Conservation (phyloP, 192 early-diverging fungal genomes). For the Coemansia reversa region DNA sequence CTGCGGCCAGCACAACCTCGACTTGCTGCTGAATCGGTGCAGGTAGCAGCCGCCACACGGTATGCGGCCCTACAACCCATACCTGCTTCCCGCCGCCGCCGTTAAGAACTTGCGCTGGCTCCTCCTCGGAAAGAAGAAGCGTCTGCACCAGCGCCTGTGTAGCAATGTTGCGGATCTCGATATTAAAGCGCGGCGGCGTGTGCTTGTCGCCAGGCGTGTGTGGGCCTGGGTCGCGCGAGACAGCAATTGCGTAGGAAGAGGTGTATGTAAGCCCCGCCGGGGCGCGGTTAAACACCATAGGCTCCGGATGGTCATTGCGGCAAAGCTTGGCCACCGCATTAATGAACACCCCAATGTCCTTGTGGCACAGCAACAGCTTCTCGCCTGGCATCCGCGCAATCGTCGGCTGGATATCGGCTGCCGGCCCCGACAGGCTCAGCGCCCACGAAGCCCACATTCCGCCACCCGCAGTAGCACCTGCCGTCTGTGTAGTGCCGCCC, state of each 20-base stretch:
- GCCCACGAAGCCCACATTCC: conserved; percentile 55
- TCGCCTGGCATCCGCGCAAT: conserved; percentile 54
- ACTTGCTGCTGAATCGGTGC: conserved; percentile 57
- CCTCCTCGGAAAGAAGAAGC: conserved; percentile 64
- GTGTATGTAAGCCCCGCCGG: conserved; percentile 50
- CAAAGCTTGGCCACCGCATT: conserved; percentile 52
- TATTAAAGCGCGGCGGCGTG: conserved; percentile 33
- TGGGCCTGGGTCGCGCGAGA: conserved; percentile 15
- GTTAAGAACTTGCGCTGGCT: conserved; percentile 50
- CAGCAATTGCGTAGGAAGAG: conserved; percentile 45
- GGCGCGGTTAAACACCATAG: conserved; percentile 40
- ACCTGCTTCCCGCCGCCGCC: conserved; percentile 72
- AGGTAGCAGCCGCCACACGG: conserved; percentile 73
- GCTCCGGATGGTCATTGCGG: conserved; percentile 41
- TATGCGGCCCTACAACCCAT: conserved; percentile 64
- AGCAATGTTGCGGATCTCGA: conserved; percentile 86
- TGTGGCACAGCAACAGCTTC: conserved; percentile 50
- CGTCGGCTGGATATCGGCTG: conserved; percentile 32
- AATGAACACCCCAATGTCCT: conserved; percentile 51
- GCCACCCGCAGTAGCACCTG: conserved; percentile 10
- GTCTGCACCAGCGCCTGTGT: conserved; percentile 82
- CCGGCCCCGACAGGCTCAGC: conserved; percentile 35
- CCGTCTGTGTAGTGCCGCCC: conserved; percentile 1
- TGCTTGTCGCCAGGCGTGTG: not conserved
- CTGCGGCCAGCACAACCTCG: conserved; percentile 67